phyloP scores from a whole-genome alignment of 2,329 filamentous ascomycete species.

The Pseudocercospora cruenta region DNA sequence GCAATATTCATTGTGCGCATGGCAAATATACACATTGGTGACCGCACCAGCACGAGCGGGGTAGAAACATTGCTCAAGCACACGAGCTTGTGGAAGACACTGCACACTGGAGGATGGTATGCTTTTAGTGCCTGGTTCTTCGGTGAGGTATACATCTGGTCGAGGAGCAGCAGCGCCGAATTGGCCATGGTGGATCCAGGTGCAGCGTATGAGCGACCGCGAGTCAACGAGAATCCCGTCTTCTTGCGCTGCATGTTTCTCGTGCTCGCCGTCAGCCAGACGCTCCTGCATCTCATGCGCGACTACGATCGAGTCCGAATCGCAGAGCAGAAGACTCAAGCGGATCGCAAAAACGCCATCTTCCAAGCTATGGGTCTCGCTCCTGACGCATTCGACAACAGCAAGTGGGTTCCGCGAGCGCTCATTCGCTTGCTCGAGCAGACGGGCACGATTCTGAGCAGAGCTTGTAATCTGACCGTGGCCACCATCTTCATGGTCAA shows the following conservation, averaged over 20 bases:
- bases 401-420: conserved; percentile 10
- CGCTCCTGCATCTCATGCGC: conserved; percentile 67
- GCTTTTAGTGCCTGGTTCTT: conserved; percentile 76
- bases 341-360: neutral
- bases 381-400: neutral
- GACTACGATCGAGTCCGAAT: conserved; percentile 70
- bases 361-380: conserved; percentile 3
- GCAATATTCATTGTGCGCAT: conserved; percentile 84
- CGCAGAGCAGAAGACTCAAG: conserved; percentile 32
- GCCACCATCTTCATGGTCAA: conserved; percentile 24
- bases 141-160: conserved; percentile 79
- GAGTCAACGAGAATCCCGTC: conserved; percentile 83
- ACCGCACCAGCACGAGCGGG: conserved; percentile 68
- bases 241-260: conserved; percentile 75
- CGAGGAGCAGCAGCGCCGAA: conserved; percentile 58
- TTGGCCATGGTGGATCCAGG: conserved; percentile 74
- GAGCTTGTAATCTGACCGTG: conserved; percentile 26
- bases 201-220: conserved; percentile 65
- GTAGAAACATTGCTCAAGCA: conserved; percentile 64
- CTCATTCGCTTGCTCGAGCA: conserved; percentile 10
- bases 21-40: conserved; percentile 46
- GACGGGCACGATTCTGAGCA: conserved; percentile 23
- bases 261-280: conserved; percentile 70
- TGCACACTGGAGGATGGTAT: conserved; percentile 71
- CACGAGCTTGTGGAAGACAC: conserved; percentile 43